phyloP scores from a whole-genome alignment of 2,329 filamentous ascomycete species.

The Monosporascus sp. region DNA sequence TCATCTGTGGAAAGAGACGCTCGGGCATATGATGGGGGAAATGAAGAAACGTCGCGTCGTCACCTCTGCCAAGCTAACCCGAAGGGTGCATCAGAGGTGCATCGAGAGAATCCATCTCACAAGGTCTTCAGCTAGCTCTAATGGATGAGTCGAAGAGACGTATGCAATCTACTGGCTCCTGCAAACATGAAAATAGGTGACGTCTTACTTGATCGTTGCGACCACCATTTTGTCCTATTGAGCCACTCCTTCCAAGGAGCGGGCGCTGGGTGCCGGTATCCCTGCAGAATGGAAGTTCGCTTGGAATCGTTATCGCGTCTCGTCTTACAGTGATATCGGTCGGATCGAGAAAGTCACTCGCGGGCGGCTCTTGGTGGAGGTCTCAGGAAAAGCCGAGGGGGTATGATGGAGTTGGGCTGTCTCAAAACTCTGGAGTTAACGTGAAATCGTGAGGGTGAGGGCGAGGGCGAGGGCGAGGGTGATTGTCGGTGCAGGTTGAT shows the following conservation, averaged over 20 bases:
- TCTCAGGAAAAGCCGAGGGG: not conserved
- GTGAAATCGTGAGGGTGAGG: not conserved
- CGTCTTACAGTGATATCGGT: not conserved
- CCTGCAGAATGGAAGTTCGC: conserved; percentile 1
- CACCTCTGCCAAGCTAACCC: not conserved
- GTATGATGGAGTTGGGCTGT: not conserved
- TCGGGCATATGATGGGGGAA: not conserved
- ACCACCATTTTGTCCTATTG: conserved; percentile 50
- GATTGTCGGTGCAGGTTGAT: not conserved
- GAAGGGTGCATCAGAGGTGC: not conserved
- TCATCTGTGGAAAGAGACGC: conserved; percentile 2
- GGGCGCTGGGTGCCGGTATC: conserved; percentile 13
- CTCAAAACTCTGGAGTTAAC: not conserved
- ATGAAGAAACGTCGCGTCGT: conserved; percentile 8
- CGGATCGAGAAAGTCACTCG: not conserved
- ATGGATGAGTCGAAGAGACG: not conserved
- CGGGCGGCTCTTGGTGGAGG: no score
- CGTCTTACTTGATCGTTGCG: conserved; percentile 60
- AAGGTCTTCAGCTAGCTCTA: not conserved
- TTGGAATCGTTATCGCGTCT: not conserved
- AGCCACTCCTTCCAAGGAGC: conserved; percentile 35
- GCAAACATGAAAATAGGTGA: conserved; percentile 16
- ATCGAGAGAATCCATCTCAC: not conserved
- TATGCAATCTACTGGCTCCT: not conserved
- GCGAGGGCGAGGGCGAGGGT: not conserved